phyloP scores from a whole-genome alignment of 2,329 filamentous ascomycete species.

The Paraphaeosphaeria sporulosa region DNA sequence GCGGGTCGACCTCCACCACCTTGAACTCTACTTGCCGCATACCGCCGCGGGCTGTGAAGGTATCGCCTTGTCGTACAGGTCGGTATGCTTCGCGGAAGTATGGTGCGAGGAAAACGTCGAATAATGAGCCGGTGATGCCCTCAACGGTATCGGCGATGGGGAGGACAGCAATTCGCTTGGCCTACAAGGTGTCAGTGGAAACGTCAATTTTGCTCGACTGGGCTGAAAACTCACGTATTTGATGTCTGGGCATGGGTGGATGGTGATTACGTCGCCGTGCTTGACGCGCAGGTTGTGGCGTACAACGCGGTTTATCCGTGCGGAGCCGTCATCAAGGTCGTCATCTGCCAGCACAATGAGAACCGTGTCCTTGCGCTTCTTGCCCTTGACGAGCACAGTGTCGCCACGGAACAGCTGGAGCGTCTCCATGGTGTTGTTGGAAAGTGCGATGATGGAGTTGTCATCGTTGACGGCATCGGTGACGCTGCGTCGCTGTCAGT shows the following conservation, averaged over 20 bases:
- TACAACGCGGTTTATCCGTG: constrained; percentile 97
- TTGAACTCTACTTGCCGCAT: constrained; percentile 99
- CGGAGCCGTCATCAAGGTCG: constrained; percentile 95
- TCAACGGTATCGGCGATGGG: constrained; percentile 98
- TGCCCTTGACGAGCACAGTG: constrained; percentile 96
- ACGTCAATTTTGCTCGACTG: not conserved
- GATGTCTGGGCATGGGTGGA: constrained; percentile 98
- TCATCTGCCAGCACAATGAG: constrained; percentile 97
- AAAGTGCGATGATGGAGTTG: constrained; percentile 98
- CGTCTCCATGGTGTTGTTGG: constrained; percentile 98
- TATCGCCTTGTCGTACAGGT: constrained; percentile 94
- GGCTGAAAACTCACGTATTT: constrained; percentile 82
- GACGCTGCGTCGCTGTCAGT: constrained; percentile 69
- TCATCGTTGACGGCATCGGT: constrained; percentile 99
- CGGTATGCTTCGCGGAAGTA: constrained; percentile 99
- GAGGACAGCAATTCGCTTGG: constrained; percentile 97
- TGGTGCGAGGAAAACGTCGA: constrained; percentile 98
- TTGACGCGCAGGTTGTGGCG: constrained; percentile 98
- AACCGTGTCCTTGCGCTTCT: constrained; percentile 99
- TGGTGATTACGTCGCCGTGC: constrained; percentile 96
- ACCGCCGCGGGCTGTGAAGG: constrained; percentile 95
- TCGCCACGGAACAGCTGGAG: constrained; percentile 98
- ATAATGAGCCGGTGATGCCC: constrained; percentile 95
- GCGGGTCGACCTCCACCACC: constrained; percentile 97
- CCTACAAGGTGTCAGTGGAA: constrained; percentile 61